These are phyloP conservation scores for Cladophialophora exuberans DNA, from an alignment of 2,329 filamentous ascomycete genomes.

Conservation along the genomic window DNA sequence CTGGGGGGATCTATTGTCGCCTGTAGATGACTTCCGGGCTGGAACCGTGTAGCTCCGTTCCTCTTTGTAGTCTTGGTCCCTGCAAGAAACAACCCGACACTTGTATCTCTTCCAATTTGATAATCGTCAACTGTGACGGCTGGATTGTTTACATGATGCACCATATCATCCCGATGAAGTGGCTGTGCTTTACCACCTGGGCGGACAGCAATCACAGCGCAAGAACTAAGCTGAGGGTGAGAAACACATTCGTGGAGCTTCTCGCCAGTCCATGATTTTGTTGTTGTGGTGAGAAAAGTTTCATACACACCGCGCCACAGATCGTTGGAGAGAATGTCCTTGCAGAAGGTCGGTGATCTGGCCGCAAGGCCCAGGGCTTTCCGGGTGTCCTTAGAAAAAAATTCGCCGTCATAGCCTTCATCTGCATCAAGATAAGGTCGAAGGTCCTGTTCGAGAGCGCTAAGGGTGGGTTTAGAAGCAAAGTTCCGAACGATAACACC, in stretches of 20 bases:
- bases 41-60: not conserved
- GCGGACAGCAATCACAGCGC: not conserved
- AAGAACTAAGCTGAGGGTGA: not conserved
- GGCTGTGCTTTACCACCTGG: not conserved
- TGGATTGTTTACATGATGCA: not conserved
- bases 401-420: not conserved
- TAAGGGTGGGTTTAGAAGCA: not conserved
- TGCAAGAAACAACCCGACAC: not conserved
- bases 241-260: not conserved
- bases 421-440: not conserved
- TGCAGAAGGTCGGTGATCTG: not conserved
- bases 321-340: not conserved
- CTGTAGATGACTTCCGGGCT: not conserved
- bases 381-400: not conserved
- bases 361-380: not conserved
- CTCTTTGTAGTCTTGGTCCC: not conserved
- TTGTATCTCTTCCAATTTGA: not conserved
- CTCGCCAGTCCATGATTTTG: not conserved
- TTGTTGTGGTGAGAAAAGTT: not conserved
- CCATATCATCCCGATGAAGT: not conserved
- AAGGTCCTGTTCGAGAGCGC: not conserved
- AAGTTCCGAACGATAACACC: conserved; percentile 1
- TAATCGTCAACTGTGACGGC: not conserved
- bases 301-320: not conserved
- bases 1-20: not conserved